Evolutionary conservation across 345 rosid genomes (phyloP).

Genomic region (Dipteronia sinensis): DNA sequence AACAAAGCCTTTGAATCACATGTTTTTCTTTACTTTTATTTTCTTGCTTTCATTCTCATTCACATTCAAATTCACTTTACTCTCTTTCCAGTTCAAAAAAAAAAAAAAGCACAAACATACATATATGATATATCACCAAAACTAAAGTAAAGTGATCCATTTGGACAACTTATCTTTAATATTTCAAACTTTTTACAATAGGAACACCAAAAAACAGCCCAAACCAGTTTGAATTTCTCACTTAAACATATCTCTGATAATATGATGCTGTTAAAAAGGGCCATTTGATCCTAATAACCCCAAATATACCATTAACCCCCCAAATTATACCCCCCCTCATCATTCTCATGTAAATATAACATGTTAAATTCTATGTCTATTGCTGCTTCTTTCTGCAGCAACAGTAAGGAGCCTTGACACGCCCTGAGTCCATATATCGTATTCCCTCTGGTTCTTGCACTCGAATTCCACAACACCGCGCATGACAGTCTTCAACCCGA

Average conservation of each 20-base stretch:
- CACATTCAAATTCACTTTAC: constrained; percentile 22
- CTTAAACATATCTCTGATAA: not conserved
- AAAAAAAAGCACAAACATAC: not conserved
- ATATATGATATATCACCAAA: not conserved
- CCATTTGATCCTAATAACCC: constrained; percentile 11
- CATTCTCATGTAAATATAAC: not conserved
- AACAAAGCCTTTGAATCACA: constrained; percentile 28
- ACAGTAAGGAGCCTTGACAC: constrained; percentile 75
- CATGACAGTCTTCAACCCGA: constrained; percentile 63
- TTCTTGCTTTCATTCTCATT: not conserved
- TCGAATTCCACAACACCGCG: constrained; percentile 80
- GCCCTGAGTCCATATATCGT: constrained; percentile 93
- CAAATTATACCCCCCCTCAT: constrained; percentile 3
- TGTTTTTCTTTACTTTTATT: constrained; percentile 12
- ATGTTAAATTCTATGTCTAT: constrained; percentile 54
- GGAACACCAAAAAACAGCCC: constrained; percentile 26
- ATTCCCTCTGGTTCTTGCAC: constrained; percentile 74
- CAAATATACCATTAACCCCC: not conserved
- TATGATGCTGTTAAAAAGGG: constrained; percentile 5
- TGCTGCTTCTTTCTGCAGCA: constrained; percentile 53
- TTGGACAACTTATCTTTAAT: constrained; percentile 23
- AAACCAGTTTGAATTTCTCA: not conserved
- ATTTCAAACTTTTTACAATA: constrained; percentile 28
- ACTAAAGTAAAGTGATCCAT: constrained; percentile 17
- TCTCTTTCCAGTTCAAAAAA: constrained; percentile 27